Conservation (phyloP, 169 alveolate species). For the Cryptosporidium muris region DNA sequence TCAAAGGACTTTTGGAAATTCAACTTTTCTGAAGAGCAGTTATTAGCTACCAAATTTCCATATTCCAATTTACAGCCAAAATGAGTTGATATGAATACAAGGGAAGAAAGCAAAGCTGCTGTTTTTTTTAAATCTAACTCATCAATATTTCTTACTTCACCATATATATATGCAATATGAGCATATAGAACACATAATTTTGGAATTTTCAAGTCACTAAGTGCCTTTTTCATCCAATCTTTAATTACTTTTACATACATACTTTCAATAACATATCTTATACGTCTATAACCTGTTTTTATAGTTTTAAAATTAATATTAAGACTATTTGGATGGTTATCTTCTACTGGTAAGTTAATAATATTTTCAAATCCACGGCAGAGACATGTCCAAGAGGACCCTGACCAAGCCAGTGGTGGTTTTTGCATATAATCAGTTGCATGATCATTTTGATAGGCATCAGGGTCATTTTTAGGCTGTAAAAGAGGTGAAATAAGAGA, state of each 20-base stretch:
- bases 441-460: neutral
- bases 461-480: no score
- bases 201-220: conserved; percentile 53
- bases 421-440: neutral
- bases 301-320: neutral
- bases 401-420: neutral
- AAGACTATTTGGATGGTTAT: no score
- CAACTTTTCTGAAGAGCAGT: neutral
- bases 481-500: neutral
- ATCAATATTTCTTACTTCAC: conserved; percentile 6
- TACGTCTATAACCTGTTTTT: conserved; percentile 3
- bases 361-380: conserved; percentile 34
- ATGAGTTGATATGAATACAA: conserved; percentile 71
- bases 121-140: conserved; percentile 50
- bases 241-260: conserved; percentile 50
- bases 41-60: neutral
- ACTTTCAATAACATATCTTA: conserved; percentile 45
- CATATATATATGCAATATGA: conserved; percentile 64
- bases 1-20: neutral
- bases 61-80: neutral
- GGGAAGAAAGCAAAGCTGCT: conserved; percentile 56
- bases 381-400: conserved; percentile 4
- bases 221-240: conserved; percentile 70
- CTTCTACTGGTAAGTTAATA: no score
- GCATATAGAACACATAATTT: conserved; percentile 71